Conservation (phyloP, 495 filamentous ascomycete genomes). For the Aspergillus avenaceus region DNA sequence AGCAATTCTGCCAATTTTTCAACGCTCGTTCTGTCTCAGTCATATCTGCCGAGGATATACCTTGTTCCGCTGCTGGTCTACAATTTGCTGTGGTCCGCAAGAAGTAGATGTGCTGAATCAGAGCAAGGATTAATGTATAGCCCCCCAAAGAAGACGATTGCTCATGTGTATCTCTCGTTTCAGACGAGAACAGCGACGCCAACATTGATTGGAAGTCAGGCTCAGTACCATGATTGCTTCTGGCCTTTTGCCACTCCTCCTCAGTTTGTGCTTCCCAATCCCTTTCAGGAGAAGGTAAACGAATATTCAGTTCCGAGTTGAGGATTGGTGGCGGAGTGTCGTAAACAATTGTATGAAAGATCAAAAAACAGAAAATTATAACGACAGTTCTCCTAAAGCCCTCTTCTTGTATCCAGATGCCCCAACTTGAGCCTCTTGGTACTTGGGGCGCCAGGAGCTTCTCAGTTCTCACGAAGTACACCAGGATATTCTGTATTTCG, state of each 20-base stretch:
- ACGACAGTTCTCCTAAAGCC: constrained; percentile 22
- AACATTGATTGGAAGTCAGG: background rate
- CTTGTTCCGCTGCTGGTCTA: constrained; percentile 12
- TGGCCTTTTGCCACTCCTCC: constrained; percentile 16
- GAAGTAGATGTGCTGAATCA: constrained; percentile 33
- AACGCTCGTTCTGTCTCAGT: constrained; percentile 45
- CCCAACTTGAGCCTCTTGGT: constrained; percentile 13
- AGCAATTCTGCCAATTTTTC: constrained; percentile 22
- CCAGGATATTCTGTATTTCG: constrained; percentile 9
- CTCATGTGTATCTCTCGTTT: no score
- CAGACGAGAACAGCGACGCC: constrained; percentile 2
- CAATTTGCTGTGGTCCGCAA: background rate
- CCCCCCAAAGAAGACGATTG: constrained; percentile 24
- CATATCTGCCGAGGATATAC: constrained; percentile 29
- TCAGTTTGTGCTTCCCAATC: constrained; percentile 8
- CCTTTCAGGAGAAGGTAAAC: constrained; percentile 11
- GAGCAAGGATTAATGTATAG: constrained; percentile 30
- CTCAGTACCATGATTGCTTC: background rate
- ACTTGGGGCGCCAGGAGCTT: background rate
- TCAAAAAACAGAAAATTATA: constrained; percentile 27
- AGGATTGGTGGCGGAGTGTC: constrained; percentile 29
- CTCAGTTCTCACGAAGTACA: background rate
- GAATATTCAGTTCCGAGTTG: constrained; percentile 20
- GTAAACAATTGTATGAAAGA: constrained; percentile 30
- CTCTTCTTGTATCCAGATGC: constrained; percentile 22